Conservation (phyloP, 202 grass and related monocot species). For the Hordeum pubiflorum region DNA sequence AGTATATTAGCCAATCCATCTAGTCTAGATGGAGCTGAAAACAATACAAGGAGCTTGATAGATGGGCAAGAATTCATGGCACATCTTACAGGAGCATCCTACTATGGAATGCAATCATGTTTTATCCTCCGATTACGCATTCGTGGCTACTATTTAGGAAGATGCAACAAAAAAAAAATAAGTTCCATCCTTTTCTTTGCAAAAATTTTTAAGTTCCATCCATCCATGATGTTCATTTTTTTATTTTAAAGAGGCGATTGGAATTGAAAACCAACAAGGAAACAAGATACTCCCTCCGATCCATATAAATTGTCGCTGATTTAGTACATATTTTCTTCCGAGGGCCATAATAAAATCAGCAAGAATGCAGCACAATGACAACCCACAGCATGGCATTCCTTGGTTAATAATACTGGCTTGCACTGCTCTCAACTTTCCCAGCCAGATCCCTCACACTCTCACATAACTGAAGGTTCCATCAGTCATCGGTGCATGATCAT, state of each 20-base stretch:
- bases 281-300: not conserved
- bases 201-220: not conserved
- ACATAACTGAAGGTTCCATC: conserved; percentile 17
- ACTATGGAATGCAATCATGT: too few species aligned
- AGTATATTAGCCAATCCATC: too few species aligned
- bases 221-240: not conserved
- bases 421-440: not conserved
- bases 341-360: not conserved
- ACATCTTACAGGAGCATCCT: too few species aligned
- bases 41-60: too few species aligned
- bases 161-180: not conserved
- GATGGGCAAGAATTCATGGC: too few species aligned
- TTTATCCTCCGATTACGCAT: not conserved
- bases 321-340: not conserved
- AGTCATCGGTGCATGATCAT: conserved; percentile 15
- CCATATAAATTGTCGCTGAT: too few species aligned
- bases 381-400: not conserved
- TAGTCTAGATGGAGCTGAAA: too few species aligned
- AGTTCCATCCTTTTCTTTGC: not conserved
- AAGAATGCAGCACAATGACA: not conserved
- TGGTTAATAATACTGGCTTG: not conserved
- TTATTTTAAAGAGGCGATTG: not conserved
- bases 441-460: conserved; percentile 18
- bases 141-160: not conserved
- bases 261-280: not conserved